phyloP scores from a whole-genome alignment of 2,329 filamentous ascomycete species.

The Alternaria longipes region DNA sequence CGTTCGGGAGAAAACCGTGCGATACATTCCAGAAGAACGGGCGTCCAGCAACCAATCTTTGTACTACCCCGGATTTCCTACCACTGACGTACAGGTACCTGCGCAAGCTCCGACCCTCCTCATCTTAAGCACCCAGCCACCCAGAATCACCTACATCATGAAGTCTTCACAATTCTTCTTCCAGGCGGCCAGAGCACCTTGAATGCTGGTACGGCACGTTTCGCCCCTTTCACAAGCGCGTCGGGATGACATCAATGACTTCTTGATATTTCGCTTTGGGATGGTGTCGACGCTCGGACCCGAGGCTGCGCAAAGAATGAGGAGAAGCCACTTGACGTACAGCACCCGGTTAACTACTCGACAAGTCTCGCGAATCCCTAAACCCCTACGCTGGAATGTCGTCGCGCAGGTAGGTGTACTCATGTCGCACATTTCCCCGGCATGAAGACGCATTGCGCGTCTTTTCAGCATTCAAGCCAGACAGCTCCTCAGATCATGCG shows the following conservation, averaged over 20 bases:
- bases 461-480: not conserved
- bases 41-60: conserved; percentile 9
- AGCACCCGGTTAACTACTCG: not conserved
- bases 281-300: conserved; percentile 5
- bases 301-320: too few species aligned
- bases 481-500: not conserved
- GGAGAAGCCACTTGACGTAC: not conserved
- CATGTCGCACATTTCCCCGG: too few species aligned
- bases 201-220: conserved; percentile 13
- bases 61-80: conserved; percentile 25
- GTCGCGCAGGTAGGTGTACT: not conserved
- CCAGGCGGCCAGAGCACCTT: conserved; percentile 4
- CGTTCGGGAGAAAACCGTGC: not conserved
- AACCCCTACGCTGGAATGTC: not conserved
- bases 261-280: conserved; percentile 9
- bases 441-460: not conserved
- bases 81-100: conserved; percentile 30
- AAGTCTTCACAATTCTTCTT: not conserved
- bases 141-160: conserved; percentile 27
- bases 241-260: conserved; percentile 23
- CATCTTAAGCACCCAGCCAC: conserved; percentile 12
- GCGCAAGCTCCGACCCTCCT: conserved; percentile 14
- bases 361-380: too few species aligned
- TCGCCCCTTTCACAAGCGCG: not conserved
- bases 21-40: conserved; percentile 8